Evolutionary conservation across 1,139 yeast species (phyloP).

Genomic region (Nakaseomyces glabratus): DNA sequence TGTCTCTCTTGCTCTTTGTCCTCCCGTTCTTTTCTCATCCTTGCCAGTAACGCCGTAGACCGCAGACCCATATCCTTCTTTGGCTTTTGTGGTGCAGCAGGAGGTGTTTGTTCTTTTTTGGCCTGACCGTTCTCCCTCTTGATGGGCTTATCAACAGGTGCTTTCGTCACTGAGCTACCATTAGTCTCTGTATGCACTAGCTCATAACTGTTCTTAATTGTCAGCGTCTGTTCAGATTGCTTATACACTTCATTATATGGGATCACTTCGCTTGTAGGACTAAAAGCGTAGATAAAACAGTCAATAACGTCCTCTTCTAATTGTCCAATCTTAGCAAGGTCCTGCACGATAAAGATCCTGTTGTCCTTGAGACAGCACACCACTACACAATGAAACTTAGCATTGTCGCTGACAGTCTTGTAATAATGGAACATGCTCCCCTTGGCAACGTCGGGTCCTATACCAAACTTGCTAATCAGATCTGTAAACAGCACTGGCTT

Average conservation of each 20-base stretch:
- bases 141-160: too few relatives aligned
- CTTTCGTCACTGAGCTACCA: too few relatives aligned
- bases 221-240: constrained; percentile 7
- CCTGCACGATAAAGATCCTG: constrained; percentile 18
- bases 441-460: constrained; percentile 25
- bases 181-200: constrained; percentile 8
- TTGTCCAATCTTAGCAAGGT: constrained; percentile 11
- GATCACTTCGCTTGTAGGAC: constrained; percentile 25
- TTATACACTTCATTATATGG: constrained; percentile 19
- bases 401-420: constrained; percentile 15
- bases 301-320: constrained; percentile 16
- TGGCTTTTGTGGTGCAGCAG: constrained; percentile 10
- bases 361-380: constrained; percentile 20
- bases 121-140: not conserved
- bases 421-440: constrained; percentile 25
- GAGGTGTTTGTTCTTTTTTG: constrained; percentile 10
- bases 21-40: constrained; percentile 29
- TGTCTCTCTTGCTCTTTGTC: constrained; percentile 27
- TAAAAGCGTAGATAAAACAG: constrained; percentile 30
- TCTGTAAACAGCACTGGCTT: constrained; percentile 27
- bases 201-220: constrained; percentile 20
- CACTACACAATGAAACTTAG: constrained; percentile 25
- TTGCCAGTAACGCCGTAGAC: constrained; percentile 28
- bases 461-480: constrained; percentile 20
- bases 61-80: constrained; percentile 22